These are phyloP conservation scores for Fusarium staphyleae DNA, from an alignment of 2,329 filamentous ascomycete species.

Conservation along the genomic window DNA sequence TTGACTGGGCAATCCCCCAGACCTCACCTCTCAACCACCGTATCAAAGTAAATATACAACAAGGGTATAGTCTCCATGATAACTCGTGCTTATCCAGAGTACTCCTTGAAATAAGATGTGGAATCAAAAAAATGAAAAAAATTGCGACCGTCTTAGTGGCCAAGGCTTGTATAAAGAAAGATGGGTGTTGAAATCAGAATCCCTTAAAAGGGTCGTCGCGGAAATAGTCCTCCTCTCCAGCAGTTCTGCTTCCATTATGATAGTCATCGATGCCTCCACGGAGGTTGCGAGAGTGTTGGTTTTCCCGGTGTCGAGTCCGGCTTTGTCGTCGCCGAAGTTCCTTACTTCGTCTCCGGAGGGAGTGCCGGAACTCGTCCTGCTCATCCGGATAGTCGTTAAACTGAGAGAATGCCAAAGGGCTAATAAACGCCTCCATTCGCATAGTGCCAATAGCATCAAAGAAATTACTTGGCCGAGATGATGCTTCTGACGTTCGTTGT, in stretches of 20 bases:
- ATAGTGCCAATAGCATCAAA: slow-evolving; percentile 91
- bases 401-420: slow-evolving; percentile 60
- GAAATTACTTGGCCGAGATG: slow-evolving; percentile 66
- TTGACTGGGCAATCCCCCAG: slow-evolving; percentile 6
- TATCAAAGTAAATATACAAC: slow-evolving; percentile 35
- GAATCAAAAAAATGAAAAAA: slow-evolving; percentile 24
- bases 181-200: slow-evolving; percentile 53
- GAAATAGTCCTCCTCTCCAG: slow-evolving; percentile 63
- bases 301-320: slow-evolving; percentile 62
- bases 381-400: slow-evolving; percentile 58
- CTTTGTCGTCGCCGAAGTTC: slow-evolving; percentile 61
- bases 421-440: slow-evolving; percentile 97
- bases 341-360: slow-evolving; percentile 61
- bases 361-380: slow-evolving; percentile 57
- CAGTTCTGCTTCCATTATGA: slow-evolving; percentile 55
- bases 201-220: slow-evolving; percentile 68
- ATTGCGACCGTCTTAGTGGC: slow-evolving; percentile 18
- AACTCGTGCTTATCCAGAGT: slow-evolving; percentile 14
- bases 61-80: slow-evolving; percentile 36
- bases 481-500: slow-evolving; percentile 63
- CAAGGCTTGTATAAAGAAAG: slow-evolving; percentile 6
- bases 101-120: slow-evolving; percentile 20
- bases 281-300: slow-evolving; percentile 55
- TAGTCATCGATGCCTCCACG: slow-evolving; percentile 55
- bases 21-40: slow-evolving; percentile 3